These are phyloP conservation scores for Phytopythium boreale DNA, from an alignment of 352 stramenopile species.

Conservation along the genomic window DNA sequence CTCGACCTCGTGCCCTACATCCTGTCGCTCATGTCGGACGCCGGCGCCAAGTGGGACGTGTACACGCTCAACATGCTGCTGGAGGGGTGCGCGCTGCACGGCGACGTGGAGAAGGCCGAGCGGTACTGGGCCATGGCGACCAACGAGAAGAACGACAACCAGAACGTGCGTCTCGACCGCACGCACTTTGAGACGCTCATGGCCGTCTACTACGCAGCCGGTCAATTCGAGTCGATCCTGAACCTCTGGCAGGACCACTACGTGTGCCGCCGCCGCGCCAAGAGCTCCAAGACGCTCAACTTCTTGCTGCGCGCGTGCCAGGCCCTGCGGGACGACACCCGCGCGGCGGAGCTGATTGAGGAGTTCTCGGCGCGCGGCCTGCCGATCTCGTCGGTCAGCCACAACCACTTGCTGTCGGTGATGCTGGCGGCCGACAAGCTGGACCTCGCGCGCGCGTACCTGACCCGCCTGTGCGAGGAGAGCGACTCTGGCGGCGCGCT, in stretches of 20 bases:
- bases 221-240: conserved; percentile 49
- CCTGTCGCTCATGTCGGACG: conserved; percentile 43
- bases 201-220: conserved; percentile 56
- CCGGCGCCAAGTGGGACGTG: conserved; percentile 56
- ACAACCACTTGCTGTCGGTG: conserved; percentile 75
- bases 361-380: conserved; percentile 63
- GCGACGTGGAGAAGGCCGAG: conserved; percentile 42
- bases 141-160: conserved; percentile 20
- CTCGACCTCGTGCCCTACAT: conserved; percentile 51
- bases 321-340: conserved; percentile 44
- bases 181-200: conserved; percentile 77
- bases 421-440: conserved; percentile 62
- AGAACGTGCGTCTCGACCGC: conserved; percentile 52
- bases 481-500: conserved; percentile 17
- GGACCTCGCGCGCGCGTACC: conserved; percentile 34
- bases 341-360: conserved; percentile 42
- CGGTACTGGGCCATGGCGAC: conserved; percentile 54
- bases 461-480: conserved; percentile 45
- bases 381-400: conserved; percentile 49
- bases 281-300: conserved; percentile 79
- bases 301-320: conserved; percentile 66
- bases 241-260: conserved; percentile 55
- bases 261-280: conserved; percentile 56
- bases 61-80: conserved; percentile 80
- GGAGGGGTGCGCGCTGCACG: conserved; percentile 44